Evolutionary conservation across 495 filamentous ascomycete species (phyloP), one percentile per base, ranked within the genome.

Genomic region (Penicillium daleae): DNA sequence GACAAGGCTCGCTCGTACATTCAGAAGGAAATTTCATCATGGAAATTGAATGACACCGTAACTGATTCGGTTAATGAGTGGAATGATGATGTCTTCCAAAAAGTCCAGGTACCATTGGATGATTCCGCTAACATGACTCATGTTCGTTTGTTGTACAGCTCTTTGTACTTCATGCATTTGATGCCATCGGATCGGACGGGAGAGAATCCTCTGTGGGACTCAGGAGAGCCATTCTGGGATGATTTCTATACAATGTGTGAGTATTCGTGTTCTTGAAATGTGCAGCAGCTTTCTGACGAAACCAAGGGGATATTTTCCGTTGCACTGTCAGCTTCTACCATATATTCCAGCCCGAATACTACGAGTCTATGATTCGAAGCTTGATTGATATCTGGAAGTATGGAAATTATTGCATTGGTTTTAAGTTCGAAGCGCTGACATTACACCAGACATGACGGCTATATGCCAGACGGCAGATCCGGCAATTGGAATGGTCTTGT

Each of bases 131-230:
- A 88, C 52, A 83, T 72, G 57, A 88, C 83, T 56, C 85, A 89
- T 68, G 88, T 87, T 69, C 84, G 83, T 52, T 82, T 87, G 7
- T 79, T 90, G 9, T 92, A 92, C 65, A 80, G 88, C 40, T 90
- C 87, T 2, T 83, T 90, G 77, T 89, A 89, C 61, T 85, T 87
- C 55, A 88, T 88, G 74, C 82, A 83, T 46, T 76, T 90, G 31
- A 88, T 86, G 65, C 89, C 88, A 1, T 89, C 90, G 42, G 87
- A 91, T 60, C 87, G 90, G 60, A 90, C 89, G 0, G 88, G 89
- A 0, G 89, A 92, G 72, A 91, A 91, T 63, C 89, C 88, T 4
- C 63, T 87, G 2, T 92, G 89, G 86, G 64, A 83, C 4, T 87
- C 83, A 26, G 78, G 69, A 9, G 89, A 90, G 76, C 89, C 89